Conservation (phyloP, 176 grass and related monocot species). For the Hordeum marinum region DNA sequence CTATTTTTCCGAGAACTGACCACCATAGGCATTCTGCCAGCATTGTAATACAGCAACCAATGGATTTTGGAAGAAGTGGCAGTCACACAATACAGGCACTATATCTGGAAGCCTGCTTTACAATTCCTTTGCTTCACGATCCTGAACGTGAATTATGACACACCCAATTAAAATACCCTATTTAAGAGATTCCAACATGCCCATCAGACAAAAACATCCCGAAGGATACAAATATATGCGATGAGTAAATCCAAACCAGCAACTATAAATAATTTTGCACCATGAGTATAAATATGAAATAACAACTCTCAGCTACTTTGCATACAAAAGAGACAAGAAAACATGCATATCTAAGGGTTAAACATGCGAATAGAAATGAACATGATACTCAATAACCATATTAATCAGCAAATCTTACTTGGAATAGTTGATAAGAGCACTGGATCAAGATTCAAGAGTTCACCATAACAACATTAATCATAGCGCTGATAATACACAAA, state of each 20-base stretch:
- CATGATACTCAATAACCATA: not conserved
- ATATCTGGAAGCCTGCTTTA: constrained; percentile 76
- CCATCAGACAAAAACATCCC: constrained; percentile 57
- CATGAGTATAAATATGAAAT: constrained; percentile 31
- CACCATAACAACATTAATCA: not conserved
- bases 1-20: constrained; percentile 45
- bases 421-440: constrained; percentile 13
- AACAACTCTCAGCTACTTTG: constrained; percentile 18
- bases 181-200: constrained; percentile 90
- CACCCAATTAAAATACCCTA: constrained; percentile 93
- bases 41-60: constrained; percentile 53
- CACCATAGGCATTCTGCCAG: constrained; percentile 61
- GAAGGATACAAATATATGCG: constrained; percentile 52
- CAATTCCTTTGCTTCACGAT: constrained; percentile 77
- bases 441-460: constrained; percentile 14
- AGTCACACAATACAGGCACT: constrained; percentile 48
- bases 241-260: constrained; percentile 44
- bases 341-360: constrained; percentile 13
- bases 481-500: not conserved
- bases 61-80: constrained; percentile 46
- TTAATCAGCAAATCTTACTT: constrained; percentile 10
- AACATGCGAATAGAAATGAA: constrained; percentile 21
- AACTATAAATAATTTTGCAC: constrained; percentile 14
- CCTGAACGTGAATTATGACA: constrained; percentile 92
- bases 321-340: constrained; percentile 25